Evolutionary conservation across 805 yeast genomes (phyloP).

Genomic region (Hagleromyces aurorensis): DNA sequence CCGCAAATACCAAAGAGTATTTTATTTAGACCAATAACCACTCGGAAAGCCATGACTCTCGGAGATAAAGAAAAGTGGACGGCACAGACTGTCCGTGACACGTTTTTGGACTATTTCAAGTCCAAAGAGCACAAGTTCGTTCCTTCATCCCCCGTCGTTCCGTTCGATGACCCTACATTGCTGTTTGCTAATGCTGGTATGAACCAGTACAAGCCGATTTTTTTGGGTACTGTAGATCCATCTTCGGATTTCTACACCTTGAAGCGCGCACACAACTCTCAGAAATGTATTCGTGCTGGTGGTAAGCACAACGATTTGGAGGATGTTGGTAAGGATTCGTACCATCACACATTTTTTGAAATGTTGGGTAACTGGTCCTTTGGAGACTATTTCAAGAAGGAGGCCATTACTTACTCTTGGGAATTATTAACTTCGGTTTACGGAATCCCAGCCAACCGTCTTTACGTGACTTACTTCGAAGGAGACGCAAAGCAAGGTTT

Average conservation of each 20-base stretch:
- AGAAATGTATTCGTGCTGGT: conserved; percentile 98
- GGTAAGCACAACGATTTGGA: conserved; percentile 98
- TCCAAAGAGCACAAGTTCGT: conserved; percentile 67
- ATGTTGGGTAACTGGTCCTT: conserved; percentile 99
- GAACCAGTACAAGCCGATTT: conserved; percentile 98
- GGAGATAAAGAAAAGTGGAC: conserved; percentile 40
- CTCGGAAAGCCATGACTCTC: conserved; percentile 28
- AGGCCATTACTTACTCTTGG: conserved; percentile 87
- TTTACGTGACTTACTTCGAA: conserved; percentile 93
- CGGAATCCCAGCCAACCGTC: conserved; percentile 67
- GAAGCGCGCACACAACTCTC: conserved; percentile 90
- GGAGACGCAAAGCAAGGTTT: conserved; percentile 81
- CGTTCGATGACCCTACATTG: conserved; percentile 96
- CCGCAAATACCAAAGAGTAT: too few species aligned
- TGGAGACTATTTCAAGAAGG: conserved; percentile 96
- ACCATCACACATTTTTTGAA: conserved; percentile 97
- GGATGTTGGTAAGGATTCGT: conserved; percentile 96
- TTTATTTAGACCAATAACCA: too few species aligned
- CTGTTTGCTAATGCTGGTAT: conserved; percentile 98
- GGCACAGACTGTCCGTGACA: conserved; percentile 56
- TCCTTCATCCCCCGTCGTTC: conserved; percentile 90
- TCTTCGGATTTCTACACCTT: conserved; percentile 74
- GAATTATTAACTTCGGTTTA: conserved; percentile 80
- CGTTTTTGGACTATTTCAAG: conserved; percentile 78
- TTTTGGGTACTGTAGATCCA: conserved; percentile 96